Percentiles rank a stretch among this genome's conserved stretches.
Evolutionary conservation across 2,329 filamentous ascomycete genomes (phyloP).

Genomic region (Cercospora sp.): DNA sequence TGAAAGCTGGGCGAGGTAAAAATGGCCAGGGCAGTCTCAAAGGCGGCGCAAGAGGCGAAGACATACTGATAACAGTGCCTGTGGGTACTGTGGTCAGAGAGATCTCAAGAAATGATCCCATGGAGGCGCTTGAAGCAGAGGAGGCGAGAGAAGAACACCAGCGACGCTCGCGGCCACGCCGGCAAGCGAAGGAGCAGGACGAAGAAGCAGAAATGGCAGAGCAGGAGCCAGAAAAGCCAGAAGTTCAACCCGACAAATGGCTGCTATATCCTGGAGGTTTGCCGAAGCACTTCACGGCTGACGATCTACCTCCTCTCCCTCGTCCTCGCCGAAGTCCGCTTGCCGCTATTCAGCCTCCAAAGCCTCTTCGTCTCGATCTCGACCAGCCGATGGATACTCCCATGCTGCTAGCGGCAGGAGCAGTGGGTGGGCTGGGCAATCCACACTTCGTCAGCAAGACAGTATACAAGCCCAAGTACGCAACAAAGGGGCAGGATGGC

Average conservation of each 20-base stretch:
- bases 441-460: constrained; percentile 83
- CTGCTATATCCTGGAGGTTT: constrained; percentile 79
- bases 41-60: constrained; percentile 78
- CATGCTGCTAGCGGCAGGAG: constrained; percentile 81
- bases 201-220: constrained; percentile 36
- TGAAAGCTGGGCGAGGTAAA: constrained; percentile 73
- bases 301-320: constrained; percentile 59
- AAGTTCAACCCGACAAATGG: constrained; percentile 65
- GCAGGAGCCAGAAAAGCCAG: neutral
- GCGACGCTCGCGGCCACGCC: constrained; percentile 38
- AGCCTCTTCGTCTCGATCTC: constrained; percentile 63
- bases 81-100: constrained; percentile 90
- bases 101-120: constrained; percentile 73
- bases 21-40: constrained; percentile 73
- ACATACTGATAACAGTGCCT: constrained; percentile 84
- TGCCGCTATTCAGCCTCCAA: constrained; percentile 66
- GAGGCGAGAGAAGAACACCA: constrained; percentile 28
- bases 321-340: constrained; percentile 58
- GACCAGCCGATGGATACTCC: constrained; percentile 75
- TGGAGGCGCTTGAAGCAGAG: constrained; percentile 62
- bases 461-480: constrained; percentile 77
- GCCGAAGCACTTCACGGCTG: constrained; percentile 65
- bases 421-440: constrained; percentile 87
- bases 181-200: constrained; percentile 41
- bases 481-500: constrained; percentile 79